Percentiles rank a stretch among this genome's conserved stretches.
These are phyloP conservation scores for Suhomyces bribrorum DNA, from an alignment of 1,139 yeast species.

Conservation along the genomic window DNA sequence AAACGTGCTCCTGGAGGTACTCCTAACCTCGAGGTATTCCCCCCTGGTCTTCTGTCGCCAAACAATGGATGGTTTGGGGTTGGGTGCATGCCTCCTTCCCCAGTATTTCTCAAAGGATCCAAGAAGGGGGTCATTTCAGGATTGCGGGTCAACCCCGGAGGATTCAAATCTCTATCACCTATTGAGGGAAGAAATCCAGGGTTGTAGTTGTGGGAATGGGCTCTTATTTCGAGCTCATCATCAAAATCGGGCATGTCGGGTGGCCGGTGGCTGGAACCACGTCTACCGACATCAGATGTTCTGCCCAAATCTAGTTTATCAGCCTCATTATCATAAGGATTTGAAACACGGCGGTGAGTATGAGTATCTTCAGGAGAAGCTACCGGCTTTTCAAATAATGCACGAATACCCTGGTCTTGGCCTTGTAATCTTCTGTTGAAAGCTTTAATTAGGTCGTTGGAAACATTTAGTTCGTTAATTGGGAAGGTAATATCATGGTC, in stretches of 20 bases:
- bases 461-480: slow-evolving; percentile 24
- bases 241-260: slow-evolving; percentile 32
- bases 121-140: slow-evolving; percentile 46
- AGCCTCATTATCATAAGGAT: slow-evolving; percentile 12
- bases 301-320: slow-evolving; percentile 8
- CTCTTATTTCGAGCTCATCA: slow-evolving; percentile 26
- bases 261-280: no score
- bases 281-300: no score
- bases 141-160: slow-evolving; percentile 45
- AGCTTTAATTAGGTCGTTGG: slow-evolving; percentile 24
- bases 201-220: slow-evolving; percentile 9
- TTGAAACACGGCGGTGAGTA: slow-evolving; percentile 6
- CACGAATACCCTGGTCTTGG: slow-evolving; percentile 10
- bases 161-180: slow-evolving; percentile 55
- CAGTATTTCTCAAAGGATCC: slow-evolving; percentile 30
- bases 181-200: slow-evolving; percentile 30
- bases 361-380: neutral
- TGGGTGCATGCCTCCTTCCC: slow-evolving; percentile 58
- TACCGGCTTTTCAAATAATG: slow-evolving; percentile 8
- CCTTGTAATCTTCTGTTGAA: slow-evolving; percentile 22
- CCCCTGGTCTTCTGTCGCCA: slow-evolving; percentile 25
- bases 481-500: slow-evolving; percentile 25
- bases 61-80: slow-evolving; percentile 53
- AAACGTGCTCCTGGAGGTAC: slow-evolving; percentile 56
- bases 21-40: slow-evolving; percentile 29